Percentiles rank a stretch among this genome's conserved stretches.
These are phyloP conservation scores for Aspergillus saccharolyticus DNA, from an alignment of 495 filamentous ascomycete species.

Conservation along the genomic window DNA sequence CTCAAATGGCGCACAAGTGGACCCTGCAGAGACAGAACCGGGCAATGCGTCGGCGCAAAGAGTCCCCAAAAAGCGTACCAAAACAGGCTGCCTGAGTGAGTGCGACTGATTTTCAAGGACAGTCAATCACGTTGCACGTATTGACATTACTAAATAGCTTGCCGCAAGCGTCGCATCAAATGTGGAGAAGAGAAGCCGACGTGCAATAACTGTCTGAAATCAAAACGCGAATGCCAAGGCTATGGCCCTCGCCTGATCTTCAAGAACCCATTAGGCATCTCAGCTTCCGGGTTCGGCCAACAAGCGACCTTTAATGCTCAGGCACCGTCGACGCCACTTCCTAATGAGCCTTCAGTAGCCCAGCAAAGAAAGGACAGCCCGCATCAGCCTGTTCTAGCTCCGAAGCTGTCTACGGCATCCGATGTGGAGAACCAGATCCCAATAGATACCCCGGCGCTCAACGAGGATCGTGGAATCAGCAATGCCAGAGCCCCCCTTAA, in stretches of 20 bases:
- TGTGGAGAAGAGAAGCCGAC: conserved; percentile 92
- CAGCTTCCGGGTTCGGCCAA: conserved; percentile 34
- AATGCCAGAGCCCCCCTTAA: neutral
- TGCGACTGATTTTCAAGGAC: conserved; percentile 13
- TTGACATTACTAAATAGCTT: conserved; percentile 51
- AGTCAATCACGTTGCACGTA: neutral
- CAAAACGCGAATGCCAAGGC: conserved; percentile 88
- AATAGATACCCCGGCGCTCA: conserved; percentile 9
- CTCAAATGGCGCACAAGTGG: neutral
- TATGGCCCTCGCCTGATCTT: conserved; percentile 92
- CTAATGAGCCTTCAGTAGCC: conserved; percentile 24
- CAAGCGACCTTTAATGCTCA: conserved; percentile 16
- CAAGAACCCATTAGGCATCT: conserved; percentile 75
- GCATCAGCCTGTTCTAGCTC: conserved; percentile 34
- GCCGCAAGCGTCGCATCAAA: conserved; percentile 92
- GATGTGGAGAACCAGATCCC: neutral
- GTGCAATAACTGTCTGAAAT: conserved; percentile 91
- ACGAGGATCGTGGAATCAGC: neutral
- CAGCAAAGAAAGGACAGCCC: conserved; percentile 29
- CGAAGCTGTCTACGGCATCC: conserved; percentile 20
- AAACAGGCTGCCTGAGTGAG: conserved; percentile 94
- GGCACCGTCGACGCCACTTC: conserved; percentile 15
- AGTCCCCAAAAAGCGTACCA: conserved; percentile 67
- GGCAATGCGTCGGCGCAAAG: conserved; percentile 21
- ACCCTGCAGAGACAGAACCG: conserved; percentile 1